Evolutionary conservation across 2,329 filamentous ascomycete genomes (phyloP).

Genomic region (Ceratocystiopsis brevicomis): DNA sequence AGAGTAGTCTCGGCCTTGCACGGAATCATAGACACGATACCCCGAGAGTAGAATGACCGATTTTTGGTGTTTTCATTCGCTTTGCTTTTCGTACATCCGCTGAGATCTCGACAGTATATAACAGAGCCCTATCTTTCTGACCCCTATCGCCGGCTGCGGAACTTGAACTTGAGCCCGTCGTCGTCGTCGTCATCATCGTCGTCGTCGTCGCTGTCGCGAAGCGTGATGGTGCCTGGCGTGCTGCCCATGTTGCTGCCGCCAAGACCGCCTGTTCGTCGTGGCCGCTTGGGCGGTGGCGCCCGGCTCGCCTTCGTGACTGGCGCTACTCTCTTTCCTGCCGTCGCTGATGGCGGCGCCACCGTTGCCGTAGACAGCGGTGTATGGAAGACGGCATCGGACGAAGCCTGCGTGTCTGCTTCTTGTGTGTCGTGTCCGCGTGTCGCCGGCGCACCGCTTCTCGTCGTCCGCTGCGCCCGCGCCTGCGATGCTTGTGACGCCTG

Average conservation of each 20-base stretch:
- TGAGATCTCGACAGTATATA: too few relatives aligned
- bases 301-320: conserved; percentile 4
- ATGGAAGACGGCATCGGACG: not conserved
- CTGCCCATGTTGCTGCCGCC: not conserved
- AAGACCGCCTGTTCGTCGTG: not conserved
- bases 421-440: conserved; percentile 12
- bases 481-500: conserved; percentile 5
- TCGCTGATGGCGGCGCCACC: conserved; percentile 15
- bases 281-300: conserved; percentile 3
- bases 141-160: conserved; percentile 27
- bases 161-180: conserved; percentile 37
- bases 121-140: not conserved
- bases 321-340: conserved; percentile 15
- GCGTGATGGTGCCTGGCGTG: not conserved
- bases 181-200: conserved; percentile 29
- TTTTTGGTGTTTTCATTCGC: too few relatives aligned
- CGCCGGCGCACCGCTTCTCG: not conserved
- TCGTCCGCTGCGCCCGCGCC: conserved; percentile 6
- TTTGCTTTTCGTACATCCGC: too few relatives aligned
- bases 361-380: conserved; percentile 8
- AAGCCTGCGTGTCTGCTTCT: conserved; percentile 8
- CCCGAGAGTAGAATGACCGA: too few relatives aligned
- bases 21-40: too few relatives aligned
- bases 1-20: not conserved
- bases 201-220: conserved; percentile 11